A percentile compares a stretch with the other conserved stretches of the same genome.
Conservation (phyloP, 108 stramenopile genomes). For the Fragilariopsis cylindrus region DNA sequence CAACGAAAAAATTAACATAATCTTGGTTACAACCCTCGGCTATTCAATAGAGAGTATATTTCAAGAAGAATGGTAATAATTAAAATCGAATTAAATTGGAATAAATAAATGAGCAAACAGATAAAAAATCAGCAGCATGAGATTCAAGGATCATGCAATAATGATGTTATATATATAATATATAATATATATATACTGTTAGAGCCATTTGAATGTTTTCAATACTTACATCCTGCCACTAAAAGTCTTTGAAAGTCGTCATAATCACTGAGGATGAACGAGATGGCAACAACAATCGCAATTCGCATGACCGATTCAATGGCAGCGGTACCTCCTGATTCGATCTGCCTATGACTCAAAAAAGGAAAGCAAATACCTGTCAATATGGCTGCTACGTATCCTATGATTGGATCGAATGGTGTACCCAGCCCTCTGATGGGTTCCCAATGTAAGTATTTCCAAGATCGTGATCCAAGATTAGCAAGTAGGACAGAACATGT, state of each 20-base stretch:
- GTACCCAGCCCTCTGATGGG: slow-evolving; percentile 37
- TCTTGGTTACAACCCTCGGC: slow-evolving; percentile 60
- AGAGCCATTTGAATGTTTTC: background rate
- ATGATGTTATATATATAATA: background rate
- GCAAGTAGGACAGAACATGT: slow-evolving; percentile 53
- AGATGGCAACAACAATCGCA: slow-evolving; percentile 48
- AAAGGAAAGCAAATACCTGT: slow-evolving; percentile 63
- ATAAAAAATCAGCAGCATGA: background rate
- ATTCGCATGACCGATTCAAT: slow-evolving; percentile 51
- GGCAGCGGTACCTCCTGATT: slow-evolving; percentile 67
- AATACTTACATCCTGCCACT: slow-evolving; percentile 38
- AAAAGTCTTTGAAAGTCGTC: slow-evolving; percentile 59
- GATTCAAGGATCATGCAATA: background rate
- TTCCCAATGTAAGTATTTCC: slow-evolving; percentile 63
- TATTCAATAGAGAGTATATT: background rate
- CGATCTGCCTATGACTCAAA: slow-evolving; percentile 54
- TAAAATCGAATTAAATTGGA: background rate
- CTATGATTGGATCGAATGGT: slow-evolving; percentile 38
- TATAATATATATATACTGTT: background rate
- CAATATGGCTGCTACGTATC: slow-evolving; percentile 46
- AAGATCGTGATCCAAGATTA: slow-evolving; percentile 71
- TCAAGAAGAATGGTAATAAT: background rate
- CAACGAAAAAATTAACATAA: slow-evolving; percentile 50
- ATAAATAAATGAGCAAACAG: background rate
- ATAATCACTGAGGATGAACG: slow-evolving; percentile 60